Evolutionary conservation across 208 protist species (phyloP).

Genomic region (Novymonas esmeraldas): DNA sequence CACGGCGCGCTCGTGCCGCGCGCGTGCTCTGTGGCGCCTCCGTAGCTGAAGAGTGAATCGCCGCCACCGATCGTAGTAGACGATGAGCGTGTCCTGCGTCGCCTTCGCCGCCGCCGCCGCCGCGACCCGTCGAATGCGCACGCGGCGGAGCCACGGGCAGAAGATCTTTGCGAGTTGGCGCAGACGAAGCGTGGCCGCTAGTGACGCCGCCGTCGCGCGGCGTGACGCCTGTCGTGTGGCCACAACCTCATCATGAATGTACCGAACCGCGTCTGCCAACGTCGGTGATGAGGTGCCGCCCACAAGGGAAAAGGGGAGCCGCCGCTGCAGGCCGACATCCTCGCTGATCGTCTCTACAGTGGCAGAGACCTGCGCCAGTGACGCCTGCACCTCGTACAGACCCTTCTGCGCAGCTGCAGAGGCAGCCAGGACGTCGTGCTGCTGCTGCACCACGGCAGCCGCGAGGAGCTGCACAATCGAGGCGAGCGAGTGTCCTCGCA

Average conservation of each 20-base stretch:
- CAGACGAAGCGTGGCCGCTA: background rate
- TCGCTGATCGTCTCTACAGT: background rate
- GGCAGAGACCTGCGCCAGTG: background rate
- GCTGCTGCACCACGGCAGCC: background rate
- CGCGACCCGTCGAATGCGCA: too few relatives aligned
- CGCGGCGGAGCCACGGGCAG: too few relatives aligned
- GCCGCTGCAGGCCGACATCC: background rate
- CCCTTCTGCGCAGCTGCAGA: too few relatives aligned
- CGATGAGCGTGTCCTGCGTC: background rate
- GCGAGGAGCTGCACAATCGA: background rate
- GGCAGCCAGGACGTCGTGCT: too few relatives aligned
- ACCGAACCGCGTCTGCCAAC: background rate
- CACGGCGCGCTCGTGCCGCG: conserved; percentile 17
- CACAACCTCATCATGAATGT: background rate
- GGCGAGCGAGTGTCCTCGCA: background rate
- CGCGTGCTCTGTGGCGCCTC: conserved; percentile 1
- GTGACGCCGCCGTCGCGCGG: too few relatives aligned
- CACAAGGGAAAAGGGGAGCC: background rate
- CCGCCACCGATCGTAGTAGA: background rate
- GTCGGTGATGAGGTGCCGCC: background rate
- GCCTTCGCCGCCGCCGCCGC: too few relatives aligned
- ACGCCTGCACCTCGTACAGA: background rate
- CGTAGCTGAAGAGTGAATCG: background rate
- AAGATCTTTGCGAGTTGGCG: too few relatives aligned
- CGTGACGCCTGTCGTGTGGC: background rate